Evolutionary conservation across 495 filamentous ascomycete species (phyloP), one percentile per base, ranked within the genome.

Genomic region (Daldinia grandis): DNA sequence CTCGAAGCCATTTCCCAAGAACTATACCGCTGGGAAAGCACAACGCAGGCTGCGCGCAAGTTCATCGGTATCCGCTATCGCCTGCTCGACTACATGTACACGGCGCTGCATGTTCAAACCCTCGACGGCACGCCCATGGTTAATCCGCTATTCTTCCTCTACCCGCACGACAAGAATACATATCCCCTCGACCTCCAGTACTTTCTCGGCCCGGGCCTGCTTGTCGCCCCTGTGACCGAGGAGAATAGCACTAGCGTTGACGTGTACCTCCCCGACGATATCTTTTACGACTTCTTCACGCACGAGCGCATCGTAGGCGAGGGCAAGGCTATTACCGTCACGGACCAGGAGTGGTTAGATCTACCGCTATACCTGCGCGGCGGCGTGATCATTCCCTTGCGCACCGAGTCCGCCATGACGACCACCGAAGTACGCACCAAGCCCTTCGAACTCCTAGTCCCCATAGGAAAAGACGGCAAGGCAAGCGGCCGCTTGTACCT

Each of bases 31-130:
- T 95, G 90, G 88, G 74, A 83, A 1, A 77, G 75, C 2, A 92
- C 93, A 2, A 81, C 90, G 5, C 81, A 84, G 10, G 89, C 91
- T 0, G 92, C 91, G 0, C 82, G 82, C 50, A 91, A 89, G 74
- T 88, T 87, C 58, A 93, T 95, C 76, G 87, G 88, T 47, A 91
- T 89, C 74, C 87, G 92, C 21, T 94, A 94, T 82, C 83, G 84
- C 2, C 82, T 95, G 4, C 81, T 95, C 14, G 92, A 94, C 77
- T 95, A 95, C 80, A 85, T 94, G 55, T 95, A 95, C 85, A 94
- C 92, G 0, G 88, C 89, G 0, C 78, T 94, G 72, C 81, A 90
- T 73, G 74, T 76, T 33, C 91, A 94, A 76, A 84, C 84, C 31
- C 66, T 81, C n/a, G 87, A 88, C 66, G 92, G 92, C 61, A 86